Conservation (phyloP, 2,329 filamentous ascomycete species). For the Intubia oerlemansii region DNA sequence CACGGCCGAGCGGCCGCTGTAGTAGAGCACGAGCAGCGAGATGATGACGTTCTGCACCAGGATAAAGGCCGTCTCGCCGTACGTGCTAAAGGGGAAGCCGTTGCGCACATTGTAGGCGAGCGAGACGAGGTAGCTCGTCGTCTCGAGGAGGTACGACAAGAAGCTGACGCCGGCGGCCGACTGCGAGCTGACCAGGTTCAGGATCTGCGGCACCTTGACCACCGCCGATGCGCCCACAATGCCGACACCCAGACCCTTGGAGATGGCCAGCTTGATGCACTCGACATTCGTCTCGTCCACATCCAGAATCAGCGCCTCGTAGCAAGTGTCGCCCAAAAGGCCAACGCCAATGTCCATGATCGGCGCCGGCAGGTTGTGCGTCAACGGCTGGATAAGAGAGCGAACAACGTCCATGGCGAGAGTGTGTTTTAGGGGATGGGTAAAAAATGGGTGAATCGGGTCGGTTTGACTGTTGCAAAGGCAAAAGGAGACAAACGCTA, state of each 20-base stretch:
- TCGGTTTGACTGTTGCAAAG: neutral
- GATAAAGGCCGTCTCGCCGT: conserved; percentile 85
- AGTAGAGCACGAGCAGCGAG: conserved; percentile 67
- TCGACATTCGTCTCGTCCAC: conserved; percentile 55
- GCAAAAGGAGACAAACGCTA: neutral
- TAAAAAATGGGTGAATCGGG: neutral
- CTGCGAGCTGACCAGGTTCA: conserved; percentile 68
- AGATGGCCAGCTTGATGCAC: conserved; percentile 77
- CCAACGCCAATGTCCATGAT: conserved; percentile 55
- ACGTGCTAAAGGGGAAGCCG: conserved; percentile 88
- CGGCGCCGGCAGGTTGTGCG: conserved; percentile 50
- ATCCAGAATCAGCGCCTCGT: conserved; percentile 67
- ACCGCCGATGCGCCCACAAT: conserved; percentile 81
- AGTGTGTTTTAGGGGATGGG: conserved; percentile 1
- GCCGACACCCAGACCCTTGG: conserved; percentile 78
- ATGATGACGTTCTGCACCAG: conserved; percentile 84
- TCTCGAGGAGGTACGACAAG: conserved; percentile 83
- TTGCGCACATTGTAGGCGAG: conserved; percentile 85
- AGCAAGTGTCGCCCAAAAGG: conserved; percentile 68
- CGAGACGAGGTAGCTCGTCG: conserved; percentile 64
- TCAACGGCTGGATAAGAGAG: conserved; percentile 44
- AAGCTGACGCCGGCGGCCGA: conserved; percentile 75
- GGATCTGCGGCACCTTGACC: conserved; percentile 91
- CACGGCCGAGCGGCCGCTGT: conserved; percentile 42
- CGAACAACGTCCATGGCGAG: conserved; percentile 38